Percentiles rank a stretch among this genome's conserved stretches.
Evolutionary conservation across 192 early-diverging fungal genomes (phyloP).

Genomic region (Coemansia asiatica): DNA sequence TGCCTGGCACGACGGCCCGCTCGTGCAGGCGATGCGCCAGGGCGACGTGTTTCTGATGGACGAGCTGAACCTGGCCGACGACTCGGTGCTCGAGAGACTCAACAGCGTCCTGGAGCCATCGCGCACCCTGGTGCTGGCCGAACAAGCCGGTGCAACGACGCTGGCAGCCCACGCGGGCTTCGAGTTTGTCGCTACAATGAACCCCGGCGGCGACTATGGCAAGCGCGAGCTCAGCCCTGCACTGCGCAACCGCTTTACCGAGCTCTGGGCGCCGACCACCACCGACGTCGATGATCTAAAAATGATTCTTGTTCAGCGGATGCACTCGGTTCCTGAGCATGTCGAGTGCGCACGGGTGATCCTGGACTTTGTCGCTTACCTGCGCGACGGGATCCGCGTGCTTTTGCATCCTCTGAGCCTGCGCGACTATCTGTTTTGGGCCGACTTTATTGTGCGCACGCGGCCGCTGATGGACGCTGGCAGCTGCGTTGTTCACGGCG

Average conservation of each 20-base stretch:
- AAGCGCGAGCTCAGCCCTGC: conserved; percentile 98
- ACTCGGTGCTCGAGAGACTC: conserved; percentile 94
- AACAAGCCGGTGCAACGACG: conserved; percentile 73
- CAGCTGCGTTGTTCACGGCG: conserved; percentile 80
- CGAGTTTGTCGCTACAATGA: conserved; percentile 97
- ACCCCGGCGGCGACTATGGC: conserved; percentile 98
- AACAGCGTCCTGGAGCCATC: conserved; percentile 92
- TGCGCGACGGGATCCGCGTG: conserved; percentile 33
- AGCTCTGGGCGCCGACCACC: conserved; percentile 94
- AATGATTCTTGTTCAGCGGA: conserved; percentile 62
- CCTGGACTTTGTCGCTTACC: conserved; percentile 82
- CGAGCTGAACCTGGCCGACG: conserved; percentile 98
- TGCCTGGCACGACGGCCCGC: conserved; percentile 96
- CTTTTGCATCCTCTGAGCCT: conserved; percentile 64
- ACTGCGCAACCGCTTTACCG: conserved; percentile 95
- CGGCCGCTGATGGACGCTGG: conserved; percentile 51
- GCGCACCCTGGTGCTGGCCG: conserved; percentile 82
- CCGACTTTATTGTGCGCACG: conserved; percentile 71
- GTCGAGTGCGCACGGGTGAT: conserved; percentile 60
- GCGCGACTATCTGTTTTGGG: conserved; percentile 94
- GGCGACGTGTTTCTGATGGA: conserved; percentile 92
- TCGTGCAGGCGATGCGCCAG: conserved; percentile 83
- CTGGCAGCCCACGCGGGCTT: conserved; percentile 71
- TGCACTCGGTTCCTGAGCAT: conserved; percentile 39
- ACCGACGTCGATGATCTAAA: conserved; percentile 73